phyloP scores from a whole-genome alignment of 129 eudicot species.

The Artemisia argyi region DNA sequence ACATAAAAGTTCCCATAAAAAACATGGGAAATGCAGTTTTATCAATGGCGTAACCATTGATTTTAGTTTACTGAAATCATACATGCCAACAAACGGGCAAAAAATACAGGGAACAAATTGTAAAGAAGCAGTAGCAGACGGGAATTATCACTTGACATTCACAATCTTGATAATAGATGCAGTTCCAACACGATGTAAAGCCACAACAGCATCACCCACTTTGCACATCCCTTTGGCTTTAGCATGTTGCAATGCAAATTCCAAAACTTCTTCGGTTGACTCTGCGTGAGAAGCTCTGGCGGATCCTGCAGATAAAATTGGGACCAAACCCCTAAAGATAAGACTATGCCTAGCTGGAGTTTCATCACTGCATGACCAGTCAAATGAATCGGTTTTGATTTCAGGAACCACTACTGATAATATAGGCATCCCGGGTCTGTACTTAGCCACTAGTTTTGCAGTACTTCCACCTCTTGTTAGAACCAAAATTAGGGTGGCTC shows the following conservation, averaged over 20 bases:
- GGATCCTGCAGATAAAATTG: slow-evolving; percentile 53
- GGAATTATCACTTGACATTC: slow-evolving; percentile 37
- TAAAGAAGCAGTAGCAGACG: not conserved
- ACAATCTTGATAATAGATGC: slow-evolving; percentile 50
- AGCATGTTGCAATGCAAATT: slow-evolving; percentile 54
- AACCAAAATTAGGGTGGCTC: slow-evolving; percentile 56
- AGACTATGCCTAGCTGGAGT: slow-evolving; percentile 70
- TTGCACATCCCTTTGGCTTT: slow-evolving; percentile 50
- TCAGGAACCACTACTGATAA: slow-evolving; percentile 65
- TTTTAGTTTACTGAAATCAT: slow-evolving; percentile 25
- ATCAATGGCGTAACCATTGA: slow-evolving; percentile 24
- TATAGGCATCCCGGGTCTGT: slow-evolving; percentile 68
- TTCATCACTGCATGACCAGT: slow-evolving; percentile 56
- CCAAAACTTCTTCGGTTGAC: slow-evolving; percentile 57
- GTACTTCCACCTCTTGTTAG: slow-evolving; percentile 71
- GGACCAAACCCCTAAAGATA: slow-evolving; percentile 62
- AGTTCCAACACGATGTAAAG: slow-evolving; percentile 47
- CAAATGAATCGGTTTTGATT: slow-evolving; percentile 48
- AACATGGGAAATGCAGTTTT: slow-evolving; percentile 5
- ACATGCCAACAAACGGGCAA: slow-evolving; percentile 25
- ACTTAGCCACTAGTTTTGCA: slow-evolving; percentile 66
- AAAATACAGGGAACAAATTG: slow-evolving; percentile 25
- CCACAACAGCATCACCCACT: slow-evolving; percentile 66
- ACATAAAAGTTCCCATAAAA: slow-evolving; percentile 3
- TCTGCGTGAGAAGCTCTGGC: slow-evolving; percentile 54